Evolutionary conservation across 1,284 basidiomycete genomes (phyloP), one percentile per base, ranked within the genome.

Genomic region (Boletellus dicymbophilus): DNA sequence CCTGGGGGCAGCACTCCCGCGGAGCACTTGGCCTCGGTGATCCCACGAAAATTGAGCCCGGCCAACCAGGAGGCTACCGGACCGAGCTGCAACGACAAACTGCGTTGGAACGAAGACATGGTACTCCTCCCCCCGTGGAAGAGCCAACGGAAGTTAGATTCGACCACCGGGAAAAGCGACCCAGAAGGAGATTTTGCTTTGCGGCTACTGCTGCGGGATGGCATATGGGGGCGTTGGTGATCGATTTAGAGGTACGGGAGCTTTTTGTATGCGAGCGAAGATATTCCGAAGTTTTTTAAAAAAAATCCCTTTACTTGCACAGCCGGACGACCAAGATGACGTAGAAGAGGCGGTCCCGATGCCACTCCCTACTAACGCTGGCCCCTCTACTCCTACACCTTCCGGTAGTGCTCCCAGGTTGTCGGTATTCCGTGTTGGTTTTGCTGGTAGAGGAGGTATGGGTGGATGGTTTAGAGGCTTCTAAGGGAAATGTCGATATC

Each of bases 11-110:
- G 36, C 92, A 85, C 66, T 85, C 83, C 20, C 68, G 73, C 27
- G 93, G 94, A 21, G 93, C 93, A 3, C 74, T 95, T 33, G 94
- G 94, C 1, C 76, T 95, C 3, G 93, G 92, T 15, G 82, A 89
- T 66, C 88, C 89, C 2, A 68, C 67, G 5, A 60, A 62, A 5
- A 64, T 88, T 13, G 58, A 69, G 25, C 58, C 68, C 5, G 85
- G 85, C 13, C 58, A 74, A 20, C 84, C 88, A 1, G 88, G 88
- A 23, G 87, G 78, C 3, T 88, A 79, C 66, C 46, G 56, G 15
- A 71, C 65, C 18, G 72, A 77, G 51, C 56, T 61, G 9, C 63
- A 71, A 20, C 69, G 71, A 15, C 54, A 62, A 18, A 48, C 49
- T 20, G 77, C 72, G 12, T 52, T 61, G 12, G 56, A 65, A 5